Evolutionary conservation across 2,329 filamentous ascomycete species (phyloP).

Genomic region (Calycina marina): DNA sequence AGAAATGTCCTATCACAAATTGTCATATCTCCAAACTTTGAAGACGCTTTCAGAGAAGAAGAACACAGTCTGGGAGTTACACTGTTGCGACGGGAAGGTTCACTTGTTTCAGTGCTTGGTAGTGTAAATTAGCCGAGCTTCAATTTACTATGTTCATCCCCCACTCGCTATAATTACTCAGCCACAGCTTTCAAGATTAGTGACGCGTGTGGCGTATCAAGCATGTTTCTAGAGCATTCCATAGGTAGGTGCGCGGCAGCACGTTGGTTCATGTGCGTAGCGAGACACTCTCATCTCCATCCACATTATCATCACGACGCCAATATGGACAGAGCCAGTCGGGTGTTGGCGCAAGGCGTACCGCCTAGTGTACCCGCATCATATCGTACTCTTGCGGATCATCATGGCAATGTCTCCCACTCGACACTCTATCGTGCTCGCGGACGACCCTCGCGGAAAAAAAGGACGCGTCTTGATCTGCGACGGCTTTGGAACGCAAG

Average conservation of each 20-base stretch:
- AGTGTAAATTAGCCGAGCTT: conserved; percentile 4
- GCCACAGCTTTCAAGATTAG: conserved; percentile 3
- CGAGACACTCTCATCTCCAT: background rate
- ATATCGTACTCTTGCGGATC: conserved; percentile 1
- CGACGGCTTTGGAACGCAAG: conserved; percentile 24
- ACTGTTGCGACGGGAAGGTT: conserved; percentile 2
- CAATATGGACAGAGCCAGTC: conserved; percentile 1
- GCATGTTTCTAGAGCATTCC: conserved; percentile 1
- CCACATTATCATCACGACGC: background rate
- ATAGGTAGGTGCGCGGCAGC: background rate
- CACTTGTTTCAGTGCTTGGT: conserved; percentile 5
- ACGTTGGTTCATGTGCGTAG: background rate
- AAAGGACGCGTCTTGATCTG: conserved; percentile 19
- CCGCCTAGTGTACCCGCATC: background rate
- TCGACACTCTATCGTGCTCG: background rate
- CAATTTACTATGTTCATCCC: conserved; percentile 7
- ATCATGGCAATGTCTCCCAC: conserved; percentile 1
- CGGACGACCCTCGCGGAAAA: background rate
- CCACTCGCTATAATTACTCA: conserved; percentile 1
- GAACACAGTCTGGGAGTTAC: conserved; percentile 1
- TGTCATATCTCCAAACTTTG: background rate
- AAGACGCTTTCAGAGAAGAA: background rate
- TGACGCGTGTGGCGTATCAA: conserved; percentile 4
- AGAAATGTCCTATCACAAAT: background rate
- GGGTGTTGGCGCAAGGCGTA: background rate